Evolutionary conservation across 2,329 filamentous ascomycete genomes (phyloP).

Genomic region (Fusarium brachygibbosum): DNA sequence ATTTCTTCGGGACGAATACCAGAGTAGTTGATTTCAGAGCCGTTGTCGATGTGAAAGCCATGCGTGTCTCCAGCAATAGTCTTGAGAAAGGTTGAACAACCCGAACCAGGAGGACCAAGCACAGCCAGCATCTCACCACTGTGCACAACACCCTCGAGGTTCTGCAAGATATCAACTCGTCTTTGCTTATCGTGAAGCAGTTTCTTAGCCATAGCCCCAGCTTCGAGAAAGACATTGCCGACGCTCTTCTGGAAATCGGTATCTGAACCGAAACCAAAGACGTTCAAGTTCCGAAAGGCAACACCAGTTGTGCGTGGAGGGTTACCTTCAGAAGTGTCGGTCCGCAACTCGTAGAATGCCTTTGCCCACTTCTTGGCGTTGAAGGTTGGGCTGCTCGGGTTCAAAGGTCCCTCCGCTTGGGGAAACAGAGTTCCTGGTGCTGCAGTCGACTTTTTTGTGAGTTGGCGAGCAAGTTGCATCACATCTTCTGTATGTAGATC

Average conservation of each 20-base stretch:
- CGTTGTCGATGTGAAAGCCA: constrained; percentile 77
- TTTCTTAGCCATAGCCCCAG: constrained; percentile 30
- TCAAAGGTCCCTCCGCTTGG: constrained; percentile 48
- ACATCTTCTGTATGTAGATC: constrained; percentile 39
- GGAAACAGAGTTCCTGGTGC: constrained; percentile 49
- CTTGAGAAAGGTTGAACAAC: constrained; percentile 85
- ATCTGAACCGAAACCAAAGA: constrained; percentile 49
- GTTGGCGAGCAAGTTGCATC: constrained; percentile 48
- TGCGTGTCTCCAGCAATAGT: constrained; percentile 84
- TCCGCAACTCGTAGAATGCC: constrained; percentile 51
- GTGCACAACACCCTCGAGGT: constrained; percentile 74
- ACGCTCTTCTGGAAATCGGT: constrained; percentile 51
- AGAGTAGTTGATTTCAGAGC: constrained; percentile 81
- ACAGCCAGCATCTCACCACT: constrained; percentile 80
- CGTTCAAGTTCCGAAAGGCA: constrained; percentile 47
- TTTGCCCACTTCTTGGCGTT: constrained; percentile 60
- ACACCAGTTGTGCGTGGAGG: constrained; percentile 49
- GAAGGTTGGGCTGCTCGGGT: constrained; percentile 58
- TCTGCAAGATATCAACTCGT: constrained; percentile 73
- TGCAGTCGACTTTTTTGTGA: constrained; percentile 48
- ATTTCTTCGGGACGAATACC: constrained; percentile 76
- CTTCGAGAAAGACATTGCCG: constrained; percentile 46
- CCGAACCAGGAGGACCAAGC: constrained; percentile 75
- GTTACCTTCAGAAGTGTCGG: constrained; percentile 45
- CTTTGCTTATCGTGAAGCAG: constrained; percentile 59